These are phyloP conservation scores for Hypoxylon lenormandii DNA, from an alignment of 495 filamentous ascomycete species.

Conservation along the genomic window DNA sequence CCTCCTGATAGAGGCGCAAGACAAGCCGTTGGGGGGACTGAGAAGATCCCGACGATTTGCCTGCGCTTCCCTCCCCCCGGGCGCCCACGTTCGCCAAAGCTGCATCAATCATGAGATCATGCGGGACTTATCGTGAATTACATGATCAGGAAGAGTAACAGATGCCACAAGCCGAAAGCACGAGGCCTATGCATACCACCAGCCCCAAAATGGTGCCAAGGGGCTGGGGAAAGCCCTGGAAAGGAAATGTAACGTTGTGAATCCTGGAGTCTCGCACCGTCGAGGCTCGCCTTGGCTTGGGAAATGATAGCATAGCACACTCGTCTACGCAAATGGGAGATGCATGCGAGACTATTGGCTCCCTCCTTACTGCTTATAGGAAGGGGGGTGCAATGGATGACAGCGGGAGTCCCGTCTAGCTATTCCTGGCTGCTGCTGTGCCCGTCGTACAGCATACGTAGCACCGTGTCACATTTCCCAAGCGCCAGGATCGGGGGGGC, in stretches of 20 bases:
- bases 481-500: slow-evolving; percentile 49
- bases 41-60: slow-evolving; percentile 21
- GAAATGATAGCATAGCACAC: slow-evolving; percentile 16
- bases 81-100: slow-evolving; percentile 16
- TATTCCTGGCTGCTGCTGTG: slow-evolving; percentile 46
- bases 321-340: slow-evolving; percentile 12
- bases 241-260: slow-evolving; percentile 30
- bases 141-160: slow-evolving; percentile 20
- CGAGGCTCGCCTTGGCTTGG: slow-evolving; percentile 15
- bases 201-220: neutral
- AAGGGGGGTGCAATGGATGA: slow-evolving; percentile 39
- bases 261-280: slow-evolving; percentile 14
- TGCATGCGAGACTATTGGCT: slow-evolving; percentile 28
- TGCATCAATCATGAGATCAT: slow-evolving; percentile 17
- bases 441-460: slow-evolving; percentile 47
- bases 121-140: slow-evolving; percentile 13
- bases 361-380: slow-evolving; percentile 28
- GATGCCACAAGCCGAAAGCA: slow-evolving; percentile 20
- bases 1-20: slow-evolving; percentile 33
- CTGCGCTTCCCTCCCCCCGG: slow-evolving; percentile 7
- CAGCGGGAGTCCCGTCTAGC: slow-evolving; percentile 35
- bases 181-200: slow-evolving; percentile 2
- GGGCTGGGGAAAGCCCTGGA: neutral
- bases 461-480: slow-evolving; percentile 48
- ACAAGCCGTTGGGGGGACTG: slow-evolving; percentile 36